A percentile compares a stretch with the other conserved stretches of the same genome.
These are phyloP conservation scores for Saccharata proteae DNA, from an alignment of 2,329 filamentous ascomycete species.

Conservation along the genomic window DNA sequence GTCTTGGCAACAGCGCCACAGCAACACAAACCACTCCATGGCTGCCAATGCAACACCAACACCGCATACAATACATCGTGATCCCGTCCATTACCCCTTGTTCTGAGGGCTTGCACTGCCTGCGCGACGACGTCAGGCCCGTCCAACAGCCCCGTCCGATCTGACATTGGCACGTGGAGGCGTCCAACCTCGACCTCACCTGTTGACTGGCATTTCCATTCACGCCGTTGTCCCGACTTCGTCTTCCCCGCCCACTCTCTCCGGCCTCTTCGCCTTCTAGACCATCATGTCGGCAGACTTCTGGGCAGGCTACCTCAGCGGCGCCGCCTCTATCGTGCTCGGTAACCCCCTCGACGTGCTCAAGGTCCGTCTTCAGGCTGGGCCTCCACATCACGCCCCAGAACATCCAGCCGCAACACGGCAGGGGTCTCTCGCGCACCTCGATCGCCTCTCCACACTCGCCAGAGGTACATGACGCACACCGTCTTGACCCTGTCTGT, in stretches of 20 bases:
- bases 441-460: slow-evolving; percentile 24
- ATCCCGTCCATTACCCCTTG: too few relatives aligned
- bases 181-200: background rate
- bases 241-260: too few relatives aligned
- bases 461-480: slow-evolving; percentile 21
- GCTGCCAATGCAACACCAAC: too few relatives aligned
- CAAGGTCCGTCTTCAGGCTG: slow-evolving; percentile 72
- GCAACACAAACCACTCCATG: too few relatives aligned
- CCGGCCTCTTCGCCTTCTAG: background rate
- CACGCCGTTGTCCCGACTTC: too few relatives aligned
- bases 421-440: slow-evolving; percentile 17
- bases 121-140: background rate
- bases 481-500: too few relatives aligned
- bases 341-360: slow-evolving; percentile 75
- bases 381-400: too few relatives aligned
- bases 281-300: slow-evolving; percentile 70
- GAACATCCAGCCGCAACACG: too few relatives aligned
- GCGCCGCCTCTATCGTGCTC: slow-evolving; percentile 73
- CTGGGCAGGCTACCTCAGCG: slow-evolving; percentile 84
- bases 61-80: too few relatives aligned
- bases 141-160: background rate
- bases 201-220: too few relatives aligned
- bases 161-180: background rate
- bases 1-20: too few relatives aligned
- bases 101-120: too few relatives aligned